Evolutionary conservation across 2,329 filamentous ascomycete genomes (phyloP).

Genomic region (Scytalidium lignicola): DNA sequence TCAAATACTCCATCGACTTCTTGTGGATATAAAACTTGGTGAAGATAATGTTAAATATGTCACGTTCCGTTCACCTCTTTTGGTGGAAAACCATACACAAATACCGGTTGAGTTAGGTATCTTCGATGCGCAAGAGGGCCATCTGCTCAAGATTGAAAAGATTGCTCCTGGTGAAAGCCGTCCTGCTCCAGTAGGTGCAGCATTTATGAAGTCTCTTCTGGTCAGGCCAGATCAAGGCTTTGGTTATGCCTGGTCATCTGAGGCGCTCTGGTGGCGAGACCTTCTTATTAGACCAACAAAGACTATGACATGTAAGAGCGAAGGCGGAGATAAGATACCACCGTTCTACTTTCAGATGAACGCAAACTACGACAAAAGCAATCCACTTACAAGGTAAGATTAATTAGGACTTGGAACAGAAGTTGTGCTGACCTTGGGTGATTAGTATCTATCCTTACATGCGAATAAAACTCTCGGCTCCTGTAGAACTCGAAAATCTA

Average conservation of each 20-base stretch:
- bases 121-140: conserved; percentile 79
- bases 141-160: conserved; percentile 96
- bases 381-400: conserved; percentile 70
- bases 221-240: conserved; percentile 93
- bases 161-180: conserved; percentile 86
- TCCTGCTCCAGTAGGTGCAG: conserved; percentile 87
- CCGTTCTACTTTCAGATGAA: conserved; percentile 98
- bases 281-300: conserved; percentile 77
- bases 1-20: conserved; percentile 76
- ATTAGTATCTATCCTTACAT: conserved; percentile 86
- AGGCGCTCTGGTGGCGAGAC: conserved; percentile 89
- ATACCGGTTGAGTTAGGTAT: conserved; percentile 93
- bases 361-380: conserved; percentile 75
- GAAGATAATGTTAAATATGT: conserved; percentile 97
- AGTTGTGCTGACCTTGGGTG: neutral
- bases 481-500: conserved; percentile 89
- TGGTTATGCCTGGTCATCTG: conserved; percentile 90
- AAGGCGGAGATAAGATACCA: conserved; percentile 68
- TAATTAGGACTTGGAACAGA: neutral
- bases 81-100: conserved; percentile 94
- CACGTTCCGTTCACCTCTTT: conserved; percentile 83
- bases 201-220: conserved; percentile 81
- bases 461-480: conserved; percentile 85
- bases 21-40: conserved; percentile 89
- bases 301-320: conserved; percentile 83